Evolutionary conservation across 1,284 basidiomycete species (phyloP).

Genomic region (Irpex lacteus): DNA sequence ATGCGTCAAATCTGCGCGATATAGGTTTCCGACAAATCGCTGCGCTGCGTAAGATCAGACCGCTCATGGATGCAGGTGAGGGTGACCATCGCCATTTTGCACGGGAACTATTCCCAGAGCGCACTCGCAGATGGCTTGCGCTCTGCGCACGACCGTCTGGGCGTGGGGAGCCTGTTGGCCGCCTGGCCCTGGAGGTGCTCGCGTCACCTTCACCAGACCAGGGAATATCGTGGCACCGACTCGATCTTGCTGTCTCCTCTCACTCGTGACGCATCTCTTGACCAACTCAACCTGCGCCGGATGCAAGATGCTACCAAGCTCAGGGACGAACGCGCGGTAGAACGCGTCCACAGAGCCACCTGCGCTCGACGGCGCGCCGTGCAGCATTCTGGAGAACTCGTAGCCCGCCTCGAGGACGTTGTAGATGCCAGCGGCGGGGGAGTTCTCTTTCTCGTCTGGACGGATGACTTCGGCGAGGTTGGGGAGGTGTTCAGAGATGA

Average conservation of each 20-base stretch:
- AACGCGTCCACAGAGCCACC: slow-evolving; percentile 61
- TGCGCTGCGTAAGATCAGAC: background rate
- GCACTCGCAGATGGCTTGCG: slow-evolving; percentile 82
- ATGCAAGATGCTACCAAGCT: slow-evolving; percentile 63
- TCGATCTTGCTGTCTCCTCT: slow-evolving; percentile 63
- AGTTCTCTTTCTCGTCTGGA: slow-evolving; percentile 29
- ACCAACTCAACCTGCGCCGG: slow-evolving; percentile 75
- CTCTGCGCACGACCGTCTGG: slow-evolving; percentile 73
- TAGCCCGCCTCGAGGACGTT: slow-evolving; percentile 68
- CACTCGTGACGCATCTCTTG: slow-evolving; percentile 72
- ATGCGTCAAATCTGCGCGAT: background rate
- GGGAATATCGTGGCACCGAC: slow-evolving; percentile 83
- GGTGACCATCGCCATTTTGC: background rate
- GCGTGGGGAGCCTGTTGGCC: slow-evolving; percentile 44
- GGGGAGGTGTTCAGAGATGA: slow-evolving; percentile 68
- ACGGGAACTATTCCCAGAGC: slow-evolving; percentile 41
- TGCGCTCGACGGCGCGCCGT: slow-evolving; percentile 59
- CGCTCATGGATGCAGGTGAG: background rate
- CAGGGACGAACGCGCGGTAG: slow-evolving; percentile 79
- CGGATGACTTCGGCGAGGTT: slow-evolving; percentile 50
- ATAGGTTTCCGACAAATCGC: background rate
- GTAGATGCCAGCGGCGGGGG: slow-evolving; percentile 39
- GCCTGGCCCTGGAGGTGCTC: slow-evolving; percentile 33
- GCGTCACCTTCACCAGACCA: slow-evolving; percentile 75
- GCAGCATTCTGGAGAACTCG: slow-evolving; percentile 78